Conservation (phyloP, 257 asterid species). For the Solanum dulcamara region DNA sequence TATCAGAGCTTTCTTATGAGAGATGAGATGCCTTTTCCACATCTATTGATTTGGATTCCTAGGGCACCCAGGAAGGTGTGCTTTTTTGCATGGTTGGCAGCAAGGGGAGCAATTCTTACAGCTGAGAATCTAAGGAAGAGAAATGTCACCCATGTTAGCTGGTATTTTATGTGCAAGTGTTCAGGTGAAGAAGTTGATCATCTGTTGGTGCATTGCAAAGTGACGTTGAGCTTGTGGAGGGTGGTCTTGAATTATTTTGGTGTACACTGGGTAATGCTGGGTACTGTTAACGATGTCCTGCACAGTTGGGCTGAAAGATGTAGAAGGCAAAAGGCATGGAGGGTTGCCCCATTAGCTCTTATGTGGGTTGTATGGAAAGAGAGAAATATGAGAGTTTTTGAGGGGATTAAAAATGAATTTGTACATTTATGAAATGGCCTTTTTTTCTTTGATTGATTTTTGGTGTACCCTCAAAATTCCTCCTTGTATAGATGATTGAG, state of each 20-base stretch:
- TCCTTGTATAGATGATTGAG: not conserved
- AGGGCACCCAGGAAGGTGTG: not conserved
- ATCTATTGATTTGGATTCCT: not conserved
- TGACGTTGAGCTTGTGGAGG: not conserved
- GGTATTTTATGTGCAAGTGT: not conserved
- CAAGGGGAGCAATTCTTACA: not conserved
- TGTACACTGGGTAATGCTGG: not conserved
- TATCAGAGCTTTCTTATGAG: not conserved
- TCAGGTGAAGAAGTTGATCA: not conserved
- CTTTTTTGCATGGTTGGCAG: not conserved
- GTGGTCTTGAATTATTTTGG: not conserved
- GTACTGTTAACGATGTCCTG: not conserved
- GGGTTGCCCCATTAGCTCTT: not conserved
- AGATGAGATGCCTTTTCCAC: not conserved
- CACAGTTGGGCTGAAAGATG: not conserved
- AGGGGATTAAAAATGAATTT: not conserved
- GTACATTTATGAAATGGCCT: not conserved
- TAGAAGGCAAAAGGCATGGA: not conserved
- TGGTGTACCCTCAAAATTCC: not conserved
- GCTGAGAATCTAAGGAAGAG: not conserved
- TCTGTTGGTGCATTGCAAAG: not conserved
- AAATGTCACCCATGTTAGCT: not conserved
- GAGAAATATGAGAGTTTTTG: not conserved
- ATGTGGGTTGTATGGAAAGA: not conserved
- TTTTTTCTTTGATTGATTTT: not conserved